These are phyloP conservation scores for Chlorella sp. DNA, from an alignment of 139 green algal species.

Conservation along the genomic window DNA sequence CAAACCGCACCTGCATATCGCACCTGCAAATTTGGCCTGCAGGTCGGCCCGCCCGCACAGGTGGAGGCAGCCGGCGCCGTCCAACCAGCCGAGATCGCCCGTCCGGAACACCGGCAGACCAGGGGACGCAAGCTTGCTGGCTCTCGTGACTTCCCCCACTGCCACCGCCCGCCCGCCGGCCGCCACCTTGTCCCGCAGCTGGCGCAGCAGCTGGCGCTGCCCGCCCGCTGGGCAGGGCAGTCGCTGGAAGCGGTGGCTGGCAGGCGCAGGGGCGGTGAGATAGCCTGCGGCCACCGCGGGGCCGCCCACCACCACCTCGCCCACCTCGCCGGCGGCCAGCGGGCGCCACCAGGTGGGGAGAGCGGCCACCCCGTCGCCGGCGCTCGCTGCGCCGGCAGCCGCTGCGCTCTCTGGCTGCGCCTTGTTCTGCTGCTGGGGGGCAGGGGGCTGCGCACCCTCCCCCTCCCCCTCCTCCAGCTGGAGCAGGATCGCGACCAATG, in stretches of 20 bases:
- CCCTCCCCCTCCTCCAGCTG: neutral
- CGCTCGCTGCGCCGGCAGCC: conserved; percentile 3
- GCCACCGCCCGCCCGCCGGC: neutral
- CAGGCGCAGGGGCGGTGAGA: neutral
- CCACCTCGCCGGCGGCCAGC: conserved; percentile 5
- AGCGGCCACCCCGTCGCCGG: neutral
- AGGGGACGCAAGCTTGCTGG: neutral
- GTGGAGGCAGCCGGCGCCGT: conserved; percentile 26
- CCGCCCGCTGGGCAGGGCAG: neutral
- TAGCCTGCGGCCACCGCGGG: conserved; percentile 50
- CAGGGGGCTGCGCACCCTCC: neutral
- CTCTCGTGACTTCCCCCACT: neutral
- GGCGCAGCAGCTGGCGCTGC: neutral
- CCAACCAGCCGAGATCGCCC: conserved; percentile 39
- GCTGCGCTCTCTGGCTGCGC: conserved; percentile 4
- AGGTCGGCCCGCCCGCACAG: conserved; percentile 40
- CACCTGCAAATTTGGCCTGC: conserved; percentile 50
- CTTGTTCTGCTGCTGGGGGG: neutral
- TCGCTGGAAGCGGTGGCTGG: conserved; percentile 1
- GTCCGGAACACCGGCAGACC: conserved; percentile 44
- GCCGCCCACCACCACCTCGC: conserved; percentile 53
- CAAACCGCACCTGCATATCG: neutral
- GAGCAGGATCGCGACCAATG: neutral
- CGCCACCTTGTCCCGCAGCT: neutral
- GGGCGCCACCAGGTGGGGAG: neutral